A percentile compares a stretch with the other conserved stretches of the same genome.
phyloP scores from a whole-genome alignment of 352 stramenopile genomes.

The Pythium monospermum region DNA sequence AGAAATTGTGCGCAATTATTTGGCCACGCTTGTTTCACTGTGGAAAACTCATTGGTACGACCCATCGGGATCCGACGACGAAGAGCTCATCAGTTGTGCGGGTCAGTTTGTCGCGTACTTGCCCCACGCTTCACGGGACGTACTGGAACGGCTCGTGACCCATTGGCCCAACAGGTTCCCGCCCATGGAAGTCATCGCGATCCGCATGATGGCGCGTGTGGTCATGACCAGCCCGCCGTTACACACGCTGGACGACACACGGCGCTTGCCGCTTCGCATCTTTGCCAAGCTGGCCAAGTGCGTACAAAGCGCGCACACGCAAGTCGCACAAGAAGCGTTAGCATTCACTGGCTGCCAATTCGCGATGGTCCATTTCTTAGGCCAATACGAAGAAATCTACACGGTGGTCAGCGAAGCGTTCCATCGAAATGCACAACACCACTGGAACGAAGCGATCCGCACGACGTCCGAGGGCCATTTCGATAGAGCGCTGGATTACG shows the following conservation, averaged over 20 bases:
- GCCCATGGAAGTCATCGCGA: conserved; percentile 64
- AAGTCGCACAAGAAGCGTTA: conserved; percentile 76
- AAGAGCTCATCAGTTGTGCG: conserved; percentile 78
- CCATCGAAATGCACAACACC: conserved; percentile 45
- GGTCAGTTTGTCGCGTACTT: conserved; percentile 85
- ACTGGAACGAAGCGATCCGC: conserved; percentile 75
- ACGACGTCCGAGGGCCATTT: conserved; percentile 66
- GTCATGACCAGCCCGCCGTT: conserved; percentile 77
- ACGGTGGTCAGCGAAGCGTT: conserved; percentile 55
- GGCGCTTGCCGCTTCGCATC: conserved; percentile 22
- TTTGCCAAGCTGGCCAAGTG: conserved; percentile 58
- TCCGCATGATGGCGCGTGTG: conserved; percentile 77
- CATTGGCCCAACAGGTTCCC: conserved; percentile 68
- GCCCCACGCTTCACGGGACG: conserved; percentile 38
- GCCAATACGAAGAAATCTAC: conserved; percentile 59
- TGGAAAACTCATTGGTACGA: conserved; percentile 79
- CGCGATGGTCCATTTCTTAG: conserved; percentile 68
- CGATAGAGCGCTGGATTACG: conserved; percentile 72
- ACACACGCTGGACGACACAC: conserved; percentile 34
- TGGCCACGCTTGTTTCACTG: conserved; percentile 54
- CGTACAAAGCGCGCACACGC: conserved; percentile 52
- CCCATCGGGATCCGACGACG: conserved; percentile 65
- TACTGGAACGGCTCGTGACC: conserved; percentile 52
- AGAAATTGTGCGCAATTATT: conserved; percentile 68
- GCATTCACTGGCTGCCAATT: conserved; percentile 84